phyloP scores from a whole-genome alignment of 2,329 filamentous ascomycete genomes.

The Orbilia quercus region DNA sequence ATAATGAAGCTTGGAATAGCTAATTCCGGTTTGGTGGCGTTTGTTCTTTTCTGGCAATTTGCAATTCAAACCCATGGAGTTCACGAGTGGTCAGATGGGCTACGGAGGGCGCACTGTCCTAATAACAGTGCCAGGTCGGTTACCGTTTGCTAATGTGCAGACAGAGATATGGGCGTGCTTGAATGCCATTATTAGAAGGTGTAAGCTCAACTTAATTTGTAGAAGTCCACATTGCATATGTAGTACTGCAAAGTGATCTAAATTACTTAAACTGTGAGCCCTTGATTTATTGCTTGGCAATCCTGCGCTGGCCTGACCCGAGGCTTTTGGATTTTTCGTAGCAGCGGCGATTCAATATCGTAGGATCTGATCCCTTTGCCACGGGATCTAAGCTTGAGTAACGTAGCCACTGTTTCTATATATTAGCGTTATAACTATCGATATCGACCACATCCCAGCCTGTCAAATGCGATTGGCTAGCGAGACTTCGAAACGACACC shows the following conservation, averaged over 20 bases:
- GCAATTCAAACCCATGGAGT: too few species aligned
- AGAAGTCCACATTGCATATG: too few species aligned
- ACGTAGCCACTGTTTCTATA: neutral
- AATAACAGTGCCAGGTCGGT: neutral
- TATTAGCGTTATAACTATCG: constrained; percentile 19
- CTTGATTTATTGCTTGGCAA: too few species aligned
- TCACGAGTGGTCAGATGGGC: neutral
- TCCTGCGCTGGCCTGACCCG: too few species aligned
- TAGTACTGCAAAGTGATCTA: too few species aligned
- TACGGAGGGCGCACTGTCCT: neutral
- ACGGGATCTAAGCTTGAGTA: constrained; percentile 4
- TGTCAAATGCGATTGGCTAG: constrained; percentile 30
- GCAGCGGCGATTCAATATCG: neutral
- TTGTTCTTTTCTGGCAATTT: constrained; percentile 10
- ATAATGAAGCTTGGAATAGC: constrained; percentile 20
- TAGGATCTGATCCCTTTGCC: constrained; percentile 21
- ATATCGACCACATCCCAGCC: constrained; percentile 26
- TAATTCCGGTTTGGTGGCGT: constrained; percentile 20
- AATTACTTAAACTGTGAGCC: too few species aligned
- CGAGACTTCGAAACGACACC: neutral
- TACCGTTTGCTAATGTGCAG: neutral
- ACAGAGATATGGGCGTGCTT: constrained; percentile 8
- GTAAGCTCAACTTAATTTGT: too few species aligned
- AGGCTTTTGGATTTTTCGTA: too few species aligned
- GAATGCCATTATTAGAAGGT: constrained; percentile 40